phyloP scores from a whole-genome alignment of 192 early-diverging fungal species.

The Paraglomus occultum region DNA sequence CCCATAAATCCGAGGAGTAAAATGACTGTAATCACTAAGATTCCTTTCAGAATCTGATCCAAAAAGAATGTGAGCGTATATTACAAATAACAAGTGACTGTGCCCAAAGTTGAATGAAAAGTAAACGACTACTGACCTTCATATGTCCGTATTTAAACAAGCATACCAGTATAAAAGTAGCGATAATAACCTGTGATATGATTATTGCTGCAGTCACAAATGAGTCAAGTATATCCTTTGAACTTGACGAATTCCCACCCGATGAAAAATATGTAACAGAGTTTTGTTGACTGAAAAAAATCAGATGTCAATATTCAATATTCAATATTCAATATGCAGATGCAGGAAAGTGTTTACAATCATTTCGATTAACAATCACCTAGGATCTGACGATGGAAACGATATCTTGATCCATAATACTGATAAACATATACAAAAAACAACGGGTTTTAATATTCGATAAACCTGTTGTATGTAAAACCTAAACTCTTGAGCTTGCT shows the following conservation, averaged over 20 bases:
- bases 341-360: too few relatives aligned
- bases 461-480: conserved; percentile 83
- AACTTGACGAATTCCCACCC: conserved; percentile 22
- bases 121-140: conserved; percentile 50
- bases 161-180: conserved; percentile 72
- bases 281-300: too few relatives aligned
- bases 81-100: background rate
- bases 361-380: conserved; percentile 22
- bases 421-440: conserved; percentile 70
- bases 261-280: background rate
- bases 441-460: conserved; percentile 77
- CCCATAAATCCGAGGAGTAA: conserved; percentile 75
- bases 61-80: too few relatives aligned
- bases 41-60: conserved; percentile 61
- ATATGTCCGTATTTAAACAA: conserved; percentile 76
- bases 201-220: conserved; percentile 66
- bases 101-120: background rate
- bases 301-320: too few relatives aligned
- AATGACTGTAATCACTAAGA: conserved; percentile 73
- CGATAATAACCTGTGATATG: conserved; percentile 74
- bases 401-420: conserved; percentile 87
- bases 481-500: conserved; percentile 55
- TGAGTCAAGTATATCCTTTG: conserved; percentile 36
- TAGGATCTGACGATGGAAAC: background rate
- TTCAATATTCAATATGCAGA: too few relatives aligned